These are phyloP conservation scores for Phialocephala subalpina DNA, from an alignment of 2,329 filamentous ascomycete genomes.

Conservation along the genomic window DNA sequence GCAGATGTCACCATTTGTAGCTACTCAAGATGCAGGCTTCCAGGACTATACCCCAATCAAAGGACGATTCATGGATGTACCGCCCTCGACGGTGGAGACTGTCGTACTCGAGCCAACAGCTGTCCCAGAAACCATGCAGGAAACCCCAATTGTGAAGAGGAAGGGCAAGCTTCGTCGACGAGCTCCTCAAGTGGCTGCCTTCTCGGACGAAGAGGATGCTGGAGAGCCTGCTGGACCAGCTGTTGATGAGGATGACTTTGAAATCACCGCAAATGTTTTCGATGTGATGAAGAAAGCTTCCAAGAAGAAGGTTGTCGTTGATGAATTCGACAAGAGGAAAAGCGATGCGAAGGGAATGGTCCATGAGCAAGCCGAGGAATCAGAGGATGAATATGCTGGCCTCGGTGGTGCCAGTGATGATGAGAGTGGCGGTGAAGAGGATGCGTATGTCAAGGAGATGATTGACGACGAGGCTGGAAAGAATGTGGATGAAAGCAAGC, in stretches of 20 bases:
- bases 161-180: conserved; percentile 64
- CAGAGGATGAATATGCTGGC: conserved; percentile 97
- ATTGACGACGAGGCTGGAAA: conserved; percentile 86
- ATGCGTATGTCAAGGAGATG: conserved; percentile 81
- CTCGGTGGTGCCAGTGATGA: conserved; percentile 91
- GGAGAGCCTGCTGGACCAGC: conserved; percentile 32
- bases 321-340: conserved; percentile 81
- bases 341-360: conserved; percentile 88
- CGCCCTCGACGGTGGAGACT: conserved; percentile 76
- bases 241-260: conserved; percentile 44
- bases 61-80: conserved; percentile 69
- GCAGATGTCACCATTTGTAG: conserved; percentile 73
- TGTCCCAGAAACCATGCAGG: conserved; percentile 51
- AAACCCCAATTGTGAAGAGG: conserved; percentile 71
- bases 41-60: conserved; percentile 76
- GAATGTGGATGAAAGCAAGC: conserved; percentile 78
- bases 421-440: conserved; percentile 78
- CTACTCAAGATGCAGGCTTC: conserved; percentile 85
- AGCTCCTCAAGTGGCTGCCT: conserved; percentile 48
- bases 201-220: conserved; percentile 47
- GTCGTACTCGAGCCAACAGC: conserved; percentile 56
- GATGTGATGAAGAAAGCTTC: conserved; percentile 73
- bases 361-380: conserved; percentile 94
- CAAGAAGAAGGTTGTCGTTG: conserved; percentile 57
- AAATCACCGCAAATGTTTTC: conserved; percentile 46